A percentile compares a stretch with the other conserved stretches of the same genome.
Evolutionary conservation across 1,284 basidiomycete species (phyloP).

Genomic region (Albatrellus sp.): DNA sequence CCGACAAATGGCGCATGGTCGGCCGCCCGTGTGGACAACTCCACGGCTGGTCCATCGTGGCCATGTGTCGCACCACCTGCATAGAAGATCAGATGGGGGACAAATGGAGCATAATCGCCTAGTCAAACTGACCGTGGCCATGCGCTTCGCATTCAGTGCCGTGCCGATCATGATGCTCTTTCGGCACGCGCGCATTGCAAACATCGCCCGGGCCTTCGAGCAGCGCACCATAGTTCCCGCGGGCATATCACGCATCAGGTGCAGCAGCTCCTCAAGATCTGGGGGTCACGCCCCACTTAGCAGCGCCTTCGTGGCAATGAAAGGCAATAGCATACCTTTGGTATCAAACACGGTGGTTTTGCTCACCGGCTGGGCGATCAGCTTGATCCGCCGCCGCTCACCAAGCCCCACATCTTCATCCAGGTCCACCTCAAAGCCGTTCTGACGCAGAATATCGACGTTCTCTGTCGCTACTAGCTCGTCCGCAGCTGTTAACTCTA

Average conservation of each 20-base stretch:
- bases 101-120: not conserved
- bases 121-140: conserved; percentile 48
- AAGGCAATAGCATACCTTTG: conserved; percentile 29
- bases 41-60: conserved; percentile 95
- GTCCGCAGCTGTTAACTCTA: conserved; percentile 86
- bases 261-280: conserved; percentile 95
- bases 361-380: conserved; percentile 84
- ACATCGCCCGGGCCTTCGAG: conserved; percentile 91
- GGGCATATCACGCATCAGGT: conserved; percentile 70
- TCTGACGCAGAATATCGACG: conserved; percentile 65
- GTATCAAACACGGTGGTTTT: conserved; percentile 78
- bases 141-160: conserved; percentile 65
- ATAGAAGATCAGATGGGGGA: conserved; percentile 4
- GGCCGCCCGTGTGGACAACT: conserved; percentile 95
- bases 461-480: conserved; percentile 86
- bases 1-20: conserved; percentile 82
- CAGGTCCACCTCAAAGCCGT: conserved; percentile 78
- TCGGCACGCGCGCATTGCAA: conserved; percentile 91
- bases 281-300: not conserved
- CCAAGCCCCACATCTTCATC: conserved; percentile 5
- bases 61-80: conserved; percentile 87
- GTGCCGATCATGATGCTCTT: conserved; percentile 96
- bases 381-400: conserved; percentile 36
- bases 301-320: not conserved
- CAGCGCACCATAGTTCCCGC: conserved; percentile 76